Percentiles rank a stretch among this genome's conserved stretches.
Conservation (phyloP, 2,329 filamentous ascomycete genomes). For the Pleurostoma richardsiae region DNA sequence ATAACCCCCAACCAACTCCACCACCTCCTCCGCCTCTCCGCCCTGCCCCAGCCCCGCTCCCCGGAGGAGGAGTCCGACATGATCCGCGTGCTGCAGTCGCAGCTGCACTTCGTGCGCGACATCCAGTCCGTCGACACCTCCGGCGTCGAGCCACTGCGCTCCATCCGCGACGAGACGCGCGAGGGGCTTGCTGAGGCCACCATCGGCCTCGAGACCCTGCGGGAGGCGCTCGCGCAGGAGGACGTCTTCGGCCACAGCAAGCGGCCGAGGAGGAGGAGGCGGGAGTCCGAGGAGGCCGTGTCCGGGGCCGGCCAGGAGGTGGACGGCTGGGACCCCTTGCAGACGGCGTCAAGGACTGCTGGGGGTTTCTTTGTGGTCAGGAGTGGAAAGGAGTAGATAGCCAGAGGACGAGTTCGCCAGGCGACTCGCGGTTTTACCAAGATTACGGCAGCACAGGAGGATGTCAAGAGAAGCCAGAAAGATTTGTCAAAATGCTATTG, state of each 20-base stretch:
- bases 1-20: conserved; percentile 66
- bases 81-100: conserved; percentile 69
- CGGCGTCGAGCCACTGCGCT: conserved; percentile 66
- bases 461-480: too few species aligned
- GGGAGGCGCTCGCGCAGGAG: conserved; percentile 54
- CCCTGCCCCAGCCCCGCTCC: conserved; percentile 67
- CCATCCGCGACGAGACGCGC: conserved; percentile 75
- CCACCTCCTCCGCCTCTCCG: conserved; percentile 84
- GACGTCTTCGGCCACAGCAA: conserved; percentile 51
- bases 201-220: conserved; percentile 53
- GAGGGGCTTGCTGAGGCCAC: conserved; percentile 49
- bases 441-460: too few species aligned
- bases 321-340: conserved; percentile 68
- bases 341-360: conserved; percentile 57
- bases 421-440: conserved; percentile 9
- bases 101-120: conserved; percentile 86
- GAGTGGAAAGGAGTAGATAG: conserved; percentile 35
- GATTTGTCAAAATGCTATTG: too few species aligned
- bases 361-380: conserved; percentile 77
- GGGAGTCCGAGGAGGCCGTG: not conserved
- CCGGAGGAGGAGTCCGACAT: conserved; percentile 62
- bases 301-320: conserved; percentile 20
- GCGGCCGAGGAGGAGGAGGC: conserved; percentile 31
- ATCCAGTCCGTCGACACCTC: conserved; percentile 75
- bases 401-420: too few species aligned